Evolutionary conservation across 2,329 filamentous ascomycete species (phyloP).

Genomic region (Volutella citrinella): DNA sequence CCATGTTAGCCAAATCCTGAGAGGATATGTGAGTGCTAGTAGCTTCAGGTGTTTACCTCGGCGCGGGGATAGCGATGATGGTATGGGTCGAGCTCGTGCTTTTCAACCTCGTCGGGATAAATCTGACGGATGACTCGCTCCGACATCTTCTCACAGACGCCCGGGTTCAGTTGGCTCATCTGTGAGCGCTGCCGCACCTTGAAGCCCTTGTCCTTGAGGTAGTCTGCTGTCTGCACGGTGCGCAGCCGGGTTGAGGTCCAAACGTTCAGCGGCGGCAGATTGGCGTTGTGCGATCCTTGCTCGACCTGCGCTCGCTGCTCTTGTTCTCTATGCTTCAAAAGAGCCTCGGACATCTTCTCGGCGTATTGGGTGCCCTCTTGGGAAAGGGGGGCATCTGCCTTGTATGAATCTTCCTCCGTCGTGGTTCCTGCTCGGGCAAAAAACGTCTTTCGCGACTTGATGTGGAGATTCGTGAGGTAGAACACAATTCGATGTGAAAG

Average conservation of each 20-base stretch:
- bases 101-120: slow-evolving; percentile 87
- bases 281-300: slow-evolving; percentile 63
- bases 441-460: slow-evolving; percentile 91
- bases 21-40: background rate
- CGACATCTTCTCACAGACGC: slow-evolving; percentile 90
- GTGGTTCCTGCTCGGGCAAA: slow-evolving; percentile 87
- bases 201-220: slow-evolving; percentile 75
- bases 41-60: slow-evolving; percentile 57
- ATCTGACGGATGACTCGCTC: slow-evolving; percentile 76
- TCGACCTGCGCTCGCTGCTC: slow-evolving; percentile 70
- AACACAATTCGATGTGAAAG: slow-evolving; percentile 97
- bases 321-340: slow-evolving; percentile 79
- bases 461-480: slow-evolving; percentile 95
- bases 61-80: slow-evolving; percentile 94
- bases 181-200: slow-evolving; percentile 89
- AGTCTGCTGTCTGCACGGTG: slow-evolving; percentile 85
- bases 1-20: slow-evolving; percentile 6
- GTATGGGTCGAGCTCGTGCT: slow-evolving; percentile 93
- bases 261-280: slow-evolving; percentile 77
- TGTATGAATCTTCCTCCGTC: slow-evolving; percentile 86
- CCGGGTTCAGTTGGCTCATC: slow-evolving; percentile 96
- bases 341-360: slow-evolving; percentile 77
- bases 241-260: slow-evolving; percentile 93
- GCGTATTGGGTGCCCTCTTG: slow-evolving; percentile 79
- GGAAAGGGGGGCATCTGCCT: slow-evolving; percentile 81